These are phyloP conservation scores for Pleurotus citrinopileatus DNA, from an alignment of 768 basidiomycete species.

Conservation along the genomic window DNA sequence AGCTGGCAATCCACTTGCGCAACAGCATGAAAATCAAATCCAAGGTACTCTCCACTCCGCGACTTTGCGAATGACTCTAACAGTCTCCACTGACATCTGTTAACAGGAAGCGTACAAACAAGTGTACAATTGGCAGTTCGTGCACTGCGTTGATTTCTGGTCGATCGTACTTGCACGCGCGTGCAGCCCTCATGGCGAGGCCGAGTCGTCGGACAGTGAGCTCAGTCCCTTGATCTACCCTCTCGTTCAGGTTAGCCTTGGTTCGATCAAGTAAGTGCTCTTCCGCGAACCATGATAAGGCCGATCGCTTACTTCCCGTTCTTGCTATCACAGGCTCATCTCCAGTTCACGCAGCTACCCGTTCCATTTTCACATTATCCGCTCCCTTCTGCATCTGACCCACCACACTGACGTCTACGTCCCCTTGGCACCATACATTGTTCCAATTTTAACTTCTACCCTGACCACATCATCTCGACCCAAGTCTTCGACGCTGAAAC, in stretches of 20 bases:
- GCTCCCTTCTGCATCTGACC: slow-evolving; percentile 83
- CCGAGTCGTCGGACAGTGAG: slow-evolving; percentile 63
- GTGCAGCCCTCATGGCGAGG: slow-evolving; percentile 59
- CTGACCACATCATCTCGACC: slow-evolving; percentile 67
- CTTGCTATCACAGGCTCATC: slow-evolving; percentile 59
- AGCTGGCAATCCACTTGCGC: slow-evolving; percentile 88
- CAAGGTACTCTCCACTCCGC: slow-evolving; percentile 48
- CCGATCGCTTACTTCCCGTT: not conserved
- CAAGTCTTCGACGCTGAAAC: slow-evolving; percentile 82
- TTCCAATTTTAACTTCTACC: slow-evolving; percentile 80
- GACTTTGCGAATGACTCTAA: not conserved
- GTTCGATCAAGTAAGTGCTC: slow-evolving; percentile 79
- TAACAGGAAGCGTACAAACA: slow-evolving; percentile 83
- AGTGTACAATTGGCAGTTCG: slow-evolving; percentile 99
- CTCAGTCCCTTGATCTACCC: slow-evolving; percentile 92
- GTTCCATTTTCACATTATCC: slow-evolving; percentile 88
- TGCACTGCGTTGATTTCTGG: slow-evolving; percentile 97
- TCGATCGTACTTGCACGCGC: slow-evolving; percentile 80
- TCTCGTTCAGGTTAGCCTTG: slow-evolving; percentile 89
- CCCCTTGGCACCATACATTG: slow-evolving; percentile 81
- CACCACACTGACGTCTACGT: slow-evolving; percentile 84
- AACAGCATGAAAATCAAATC: slow-evolving; percentile 88
- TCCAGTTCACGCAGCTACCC: slow-evolving; percentile 91
- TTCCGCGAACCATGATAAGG: slow-evolving; percentile 10
- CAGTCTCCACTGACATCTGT: slow-evolving; percentile 6